Evolutionary conservation across 2,329 filamentous ascomycete species (phyloP).

Genomic region (Hyphodiscus sp.): DNA sequence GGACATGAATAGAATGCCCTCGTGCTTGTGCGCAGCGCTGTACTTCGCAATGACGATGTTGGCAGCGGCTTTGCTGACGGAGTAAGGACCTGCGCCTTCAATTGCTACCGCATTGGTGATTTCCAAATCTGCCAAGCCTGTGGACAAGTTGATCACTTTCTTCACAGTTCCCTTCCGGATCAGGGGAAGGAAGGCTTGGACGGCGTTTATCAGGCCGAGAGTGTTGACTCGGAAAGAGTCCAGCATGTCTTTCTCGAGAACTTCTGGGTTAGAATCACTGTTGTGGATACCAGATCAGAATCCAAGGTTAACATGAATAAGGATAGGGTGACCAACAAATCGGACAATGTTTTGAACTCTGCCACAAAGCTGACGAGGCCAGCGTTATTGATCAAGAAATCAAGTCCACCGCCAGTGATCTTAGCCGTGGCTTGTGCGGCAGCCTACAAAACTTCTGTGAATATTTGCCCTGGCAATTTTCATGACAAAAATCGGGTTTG

Average conservation of each 20-base stretch:
- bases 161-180: conserved; percentile 43
- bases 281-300: too few relatives aligned
- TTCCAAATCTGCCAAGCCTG: conserved; percentile 41
- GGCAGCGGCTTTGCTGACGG: conserved; percentile 43
- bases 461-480: too few relatives aligned
- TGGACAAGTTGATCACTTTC: conserved; percentile 47
- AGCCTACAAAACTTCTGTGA: too few relatives aligned
- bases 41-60: conserved; percentile 49
- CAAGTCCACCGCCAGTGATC: too few relatives aligned
- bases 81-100: conserved; percentile 34
- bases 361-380: too few relatives aligned
- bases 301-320: too few relatives aligned
- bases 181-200: conserved; percentile 46
- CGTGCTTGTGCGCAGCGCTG: conserved; percentile 39
- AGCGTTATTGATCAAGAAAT: too few relatives aligned
- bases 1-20: conserved; percentile 47
- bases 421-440: too few relatives aligned
- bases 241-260: conserved; percentile 31
- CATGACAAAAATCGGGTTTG: too few relatives aligned
- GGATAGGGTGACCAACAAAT: too few relatives aligned
- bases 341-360: too few relatives aligned
- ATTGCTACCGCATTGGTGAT: conserved; percentile 35
- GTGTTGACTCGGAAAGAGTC: conserved; percentile 41
- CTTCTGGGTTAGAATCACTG: conserved; percentile 22
- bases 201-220: conserved; percentile 44